These are phyloP conservation scores for Corchorus olitorius DNA, from an alignment of 345 rosid species.

Conservation along the genomic window DNA sequence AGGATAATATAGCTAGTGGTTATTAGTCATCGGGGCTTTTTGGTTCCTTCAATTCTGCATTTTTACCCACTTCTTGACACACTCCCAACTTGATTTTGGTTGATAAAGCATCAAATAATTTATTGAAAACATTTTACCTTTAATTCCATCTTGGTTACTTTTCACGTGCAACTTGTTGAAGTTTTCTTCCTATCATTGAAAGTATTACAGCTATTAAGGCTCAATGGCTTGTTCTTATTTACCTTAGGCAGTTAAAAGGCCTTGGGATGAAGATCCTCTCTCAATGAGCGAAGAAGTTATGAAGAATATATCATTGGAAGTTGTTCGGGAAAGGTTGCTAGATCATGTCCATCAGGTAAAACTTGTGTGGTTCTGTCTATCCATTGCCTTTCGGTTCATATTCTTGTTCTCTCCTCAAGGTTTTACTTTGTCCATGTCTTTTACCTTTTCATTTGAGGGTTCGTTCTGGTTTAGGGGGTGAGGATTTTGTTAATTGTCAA, in stretches of 20 bases:
- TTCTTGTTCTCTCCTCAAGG: background rate
- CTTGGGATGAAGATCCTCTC: slow-evolving; percentile 90
- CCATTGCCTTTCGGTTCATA: background rate
- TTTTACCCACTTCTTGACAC: background rate
- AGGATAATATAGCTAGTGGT: background rate
- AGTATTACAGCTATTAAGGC: slow-evolving; percentile 21
- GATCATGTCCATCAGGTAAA: slow-evolving; percentile 91
- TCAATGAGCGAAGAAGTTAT: slow-evolving; percentile 82
- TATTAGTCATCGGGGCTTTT: background rate
- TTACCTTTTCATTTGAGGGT: background rate
- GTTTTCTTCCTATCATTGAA: background rate
- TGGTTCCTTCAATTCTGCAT: background rate
- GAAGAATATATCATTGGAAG: slow-evolving; percentile 88
- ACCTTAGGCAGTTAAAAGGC: slow-evolving; percentile 83
- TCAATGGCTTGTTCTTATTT: slow-evolving; percentile 23
- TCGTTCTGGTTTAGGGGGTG: background rate
- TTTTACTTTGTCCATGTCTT: background rate
- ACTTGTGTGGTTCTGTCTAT: slow-evolving; percentile 6
- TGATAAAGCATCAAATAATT: background rate
- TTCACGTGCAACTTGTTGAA: slow-evolving; percentile 3
- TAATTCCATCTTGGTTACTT: background rate
- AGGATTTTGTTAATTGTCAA: background rate
- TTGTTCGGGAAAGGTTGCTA: slow-evolving; percentile 83
- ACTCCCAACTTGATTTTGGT: background rate
- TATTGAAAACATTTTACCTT: background rate